Evolutionary conservation across 495 filamentous ascomycete genomes (phyloP).

Genomic region (Neurospora sp.): DNA sequence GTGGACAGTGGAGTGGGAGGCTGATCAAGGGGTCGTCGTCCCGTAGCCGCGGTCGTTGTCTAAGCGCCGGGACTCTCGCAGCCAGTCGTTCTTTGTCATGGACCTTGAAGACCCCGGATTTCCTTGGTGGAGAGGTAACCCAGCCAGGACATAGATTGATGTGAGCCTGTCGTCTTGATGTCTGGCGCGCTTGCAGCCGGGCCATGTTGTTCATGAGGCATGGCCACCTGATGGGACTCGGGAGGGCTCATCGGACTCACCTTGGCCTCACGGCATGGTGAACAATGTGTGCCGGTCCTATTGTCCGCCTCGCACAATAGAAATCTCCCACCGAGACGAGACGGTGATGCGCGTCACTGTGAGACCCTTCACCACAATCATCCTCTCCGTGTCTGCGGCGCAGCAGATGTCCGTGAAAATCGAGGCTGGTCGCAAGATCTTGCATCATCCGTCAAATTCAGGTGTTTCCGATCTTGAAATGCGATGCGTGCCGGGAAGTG

Average conservation of each 20-base stretch:
- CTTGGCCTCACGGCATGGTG: not conserved
- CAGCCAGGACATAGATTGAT: not conserved
- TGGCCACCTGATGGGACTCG: not conserved
- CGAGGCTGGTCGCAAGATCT: not conserved
- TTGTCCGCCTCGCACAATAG: not conserved
- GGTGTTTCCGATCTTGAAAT: not conserved
- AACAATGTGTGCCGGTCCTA: not conserved
- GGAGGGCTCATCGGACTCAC: not conserved
- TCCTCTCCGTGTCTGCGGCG: not conserved
- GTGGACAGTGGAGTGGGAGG: not conserved
- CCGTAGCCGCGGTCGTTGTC: conserved; percentile 1
- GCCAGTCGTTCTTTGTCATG: conserved; percentile 6
- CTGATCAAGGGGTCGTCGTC: not conserved
- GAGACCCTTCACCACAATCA: not conserved
- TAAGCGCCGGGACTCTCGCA: conserved; percentile 5
- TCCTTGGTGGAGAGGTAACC: not conserved
- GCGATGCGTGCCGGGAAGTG: not conserved
- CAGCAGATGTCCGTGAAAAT: not conserved
- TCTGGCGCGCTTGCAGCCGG: not conserved
- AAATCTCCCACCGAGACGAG: not conserved
- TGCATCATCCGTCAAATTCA: not conserved
- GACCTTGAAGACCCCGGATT: not conserved
- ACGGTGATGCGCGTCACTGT: not conserved
- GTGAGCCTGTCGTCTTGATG: not conserved
- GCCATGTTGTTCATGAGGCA: not conserved